A percentile compares a stretch with the other conserved stretches of the same genome.
Evolutionary conservation across 495 filamentous ascomycete species (phyloP).

Genomic region (Clavariopsis aquatica): DNA sequence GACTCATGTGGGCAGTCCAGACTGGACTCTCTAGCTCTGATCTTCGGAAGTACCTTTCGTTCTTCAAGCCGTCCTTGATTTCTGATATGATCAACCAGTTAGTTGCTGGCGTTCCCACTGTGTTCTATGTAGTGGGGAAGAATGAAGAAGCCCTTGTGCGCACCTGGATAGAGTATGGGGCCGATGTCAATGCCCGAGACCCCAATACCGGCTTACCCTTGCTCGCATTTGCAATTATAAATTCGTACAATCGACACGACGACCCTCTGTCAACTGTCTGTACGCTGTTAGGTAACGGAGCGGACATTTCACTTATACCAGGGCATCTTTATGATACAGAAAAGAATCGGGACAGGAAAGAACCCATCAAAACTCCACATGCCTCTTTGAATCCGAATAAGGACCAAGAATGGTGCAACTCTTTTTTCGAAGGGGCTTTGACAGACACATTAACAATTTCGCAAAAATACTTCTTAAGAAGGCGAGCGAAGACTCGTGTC

Average conservation of each 20-base stretch:
- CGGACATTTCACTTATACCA: too few relatives aligned
- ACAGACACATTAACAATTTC: too few relatives aligned
- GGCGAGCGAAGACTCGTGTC: conserved; percentile 10
- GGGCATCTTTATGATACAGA: too few relatives aligned
- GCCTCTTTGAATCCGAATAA: not conserved
- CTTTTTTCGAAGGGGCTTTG: too few relatives aligned
- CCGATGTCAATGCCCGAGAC: conserved; percentile 23
- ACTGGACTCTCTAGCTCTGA: too few relatives aligned
- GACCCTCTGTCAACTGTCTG: conserved; percentile 45
- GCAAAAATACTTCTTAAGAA: too few relatives aligned
- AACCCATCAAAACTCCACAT: too few relatives aligned
- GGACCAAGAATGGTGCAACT: not conserved
- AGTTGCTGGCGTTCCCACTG: conserved; percentile 38
- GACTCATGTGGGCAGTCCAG: too few relatives aligned
- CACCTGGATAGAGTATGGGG: conserved; percentile 43
- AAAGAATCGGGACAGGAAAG: too few relatives aligned
- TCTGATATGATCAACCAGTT: conserved; percentile 11
- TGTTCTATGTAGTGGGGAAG: conserved; percentile 51
- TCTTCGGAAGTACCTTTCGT: too few relatives aligned
- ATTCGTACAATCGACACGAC: conserved; percentile 37
- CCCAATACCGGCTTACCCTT: conserved; percentile 44
- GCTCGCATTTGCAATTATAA: conserved; percentile 50
- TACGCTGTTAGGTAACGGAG: conserved; percentile 50
- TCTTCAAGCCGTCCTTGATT: too few relatives aligned
- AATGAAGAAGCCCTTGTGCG: conserved; percentile 47